phyloP scores from a whole-genome alignment of 768 basidiomycete genomes.

The Mycena venus region DNA sequence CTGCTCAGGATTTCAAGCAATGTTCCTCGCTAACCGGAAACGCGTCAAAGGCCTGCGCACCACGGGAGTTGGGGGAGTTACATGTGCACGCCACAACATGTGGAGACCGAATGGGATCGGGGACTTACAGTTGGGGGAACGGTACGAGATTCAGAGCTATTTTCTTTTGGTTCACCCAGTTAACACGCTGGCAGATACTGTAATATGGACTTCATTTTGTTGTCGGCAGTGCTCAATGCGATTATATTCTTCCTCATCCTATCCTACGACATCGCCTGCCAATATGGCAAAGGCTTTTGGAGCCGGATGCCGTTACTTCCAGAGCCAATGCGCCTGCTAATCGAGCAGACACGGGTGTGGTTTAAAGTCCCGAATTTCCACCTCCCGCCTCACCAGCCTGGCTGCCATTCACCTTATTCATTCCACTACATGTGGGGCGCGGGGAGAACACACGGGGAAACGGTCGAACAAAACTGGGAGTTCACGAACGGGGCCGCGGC shows the following conservation, averaged over 20 bases:
- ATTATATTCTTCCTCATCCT: slow-evolving; percentile 9
- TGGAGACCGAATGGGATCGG: slow-evolving; percentile 27
- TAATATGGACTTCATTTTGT: slow-evolving; percentile 37
- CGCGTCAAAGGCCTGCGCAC: slow-evolving; percentile 3
- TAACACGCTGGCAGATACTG: too few relatives aligned
- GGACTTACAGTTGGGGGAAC: slow-evolving; percentile 29
- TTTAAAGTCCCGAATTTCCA: too few relatives aligned
- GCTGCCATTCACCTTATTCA: too few relatives aligned
- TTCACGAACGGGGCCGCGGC: too few relatives aligned
- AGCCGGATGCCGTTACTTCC: background rate
- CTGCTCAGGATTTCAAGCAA: slow-evolving; percentile 11
- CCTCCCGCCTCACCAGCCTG: too few relatives aligned
- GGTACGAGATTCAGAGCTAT: too few relatives aligned
- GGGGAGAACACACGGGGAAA: too few relatives aligned
- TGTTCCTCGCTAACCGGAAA: slow-evolving; percentile 6
- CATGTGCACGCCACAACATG: slow-evolving; percentile 29
- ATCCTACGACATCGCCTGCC: slow-evolving; percentile 34
- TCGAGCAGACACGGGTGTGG: too few relatives aligned
- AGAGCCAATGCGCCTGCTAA: too few relatives aligned
- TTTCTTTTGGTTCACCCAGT: too few relatives aligned
- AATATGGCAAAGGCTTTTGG: slow-evolving; percentile 15
- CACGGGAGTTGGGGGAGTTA: slow-evolving; percentile 20
- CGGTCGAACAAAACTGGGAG: too few relatives aligned
- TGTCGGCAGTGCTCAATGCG: slow-evolving; percentile 2
- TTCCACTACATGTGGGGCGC: too few relatives aligned